Conservation (phyloP, 2,329 filamentous ascomycete genomes). For the Chrysosphaeria jannelii region DNA sequence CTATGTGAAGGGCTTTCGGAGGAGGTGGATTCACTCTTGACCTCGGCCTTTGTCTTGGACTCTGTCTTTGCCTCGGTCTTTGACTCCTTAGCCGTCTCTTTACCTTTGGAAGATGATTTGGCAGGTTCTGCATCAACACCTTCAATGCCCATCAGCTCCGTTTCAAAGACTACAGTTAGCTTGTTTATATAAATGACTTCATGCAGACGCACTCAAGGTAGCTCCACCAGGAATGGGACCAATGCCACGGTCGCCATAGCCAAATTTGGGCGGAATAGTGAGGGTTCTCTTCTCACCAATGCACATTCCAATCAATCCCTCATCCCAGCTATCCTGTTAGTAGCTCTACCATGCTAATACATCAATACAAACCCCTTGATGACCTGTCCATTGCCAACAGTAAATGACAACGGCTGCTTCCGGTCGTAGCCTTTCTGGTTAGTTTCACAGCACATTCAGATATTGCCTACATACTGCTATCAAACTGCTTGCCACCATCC, state of each 20-base stretch:
- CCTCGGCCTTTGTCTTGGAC: not conserved
- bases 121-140: slow-evolving; percentile 23
- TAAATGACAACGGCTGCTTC: slow-evolving; percentile 46
- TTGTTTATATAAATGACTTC: not conserved
- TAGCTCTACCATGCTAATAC: not conserved
- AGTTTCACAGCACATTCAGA: not conserved
- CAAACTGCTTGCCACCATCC: slow-evolving; percentile 47
- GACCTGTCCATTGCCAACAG: slow-evolving; percentile 49
- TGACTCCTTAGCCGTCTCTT: not conserved
- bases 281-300: slow-evolving; percentile 75
- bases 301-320: slow-evolving; percentile 80
- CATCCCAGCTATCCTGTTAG: slow-evolving; percentile 38
- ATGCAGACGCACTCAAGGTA: slow-evolving; percentile 30
- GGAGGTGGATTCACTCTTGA: not conserved
- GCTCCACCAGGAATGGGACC: slow-evolving; percentile 63
- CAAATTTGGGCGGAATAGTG: slow-evolving; percentile 65
- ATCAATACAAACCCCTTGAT: slow-evolving; percentile 45
- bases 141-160: slow-evolving; percentile 58
- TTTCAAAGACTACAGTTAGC: slow-evolving; percentile 25
- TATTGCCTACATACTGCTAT: slow-evolving; percentile 26
- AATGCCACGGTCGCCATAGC: slow-evolving; percentile 45
- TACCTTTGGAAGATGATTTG: not conserved
- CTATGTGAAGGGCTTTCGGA: not conserved
- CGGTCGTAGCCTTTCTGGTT: slow-evolving; percentile 23
- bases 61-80: not conserved